A percentile compares a stretch with the other conserved stretches of the same genome.
Evolutionary conservation across 768 basidiomycete species (phyloP).

Genomic region (Nidularia sp.): DNA sequence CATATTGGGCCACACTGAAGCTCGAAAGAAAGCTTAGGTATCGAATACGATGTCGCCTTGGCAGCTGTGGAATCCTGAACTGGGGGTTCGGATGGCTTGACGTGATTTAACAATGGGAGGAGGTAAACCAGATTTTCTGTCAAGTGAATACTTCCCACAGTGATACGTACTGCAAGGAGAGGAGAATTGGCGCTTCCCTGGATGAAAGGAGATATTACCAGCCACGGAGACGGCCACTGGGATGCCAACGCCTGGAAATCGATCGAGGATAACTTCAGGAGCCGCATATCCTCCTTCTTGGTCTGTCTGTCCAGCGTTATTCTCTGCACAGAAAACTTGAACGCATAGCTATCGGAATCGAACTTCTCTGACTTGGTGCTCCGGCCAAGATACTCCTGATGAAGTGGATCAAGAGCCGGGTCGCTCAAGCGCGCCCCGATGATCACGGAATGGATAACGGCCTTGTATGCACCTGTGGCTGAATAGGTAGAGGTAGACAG

Average conservation of each 20-base stretch:
- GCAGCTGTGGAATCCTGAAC: slow-evolving; percentile 2
- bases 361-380: slow-evolving; percentile 23
- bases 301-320: slow-evolving; percentile 42
- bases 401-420: slow-evolving; percentile 35
- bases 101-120: slow-evolving; percentile 36
- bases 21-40: slow-evolving; percentile 50
- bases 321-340: slow-evolving; percentile 38
- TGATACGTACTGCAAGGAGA: slow-evolving; percentile 43
- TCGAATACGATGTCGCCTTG: slow-evolving; percentile 18
- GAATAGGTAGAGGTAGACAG: slow-evolving; percentile 31
- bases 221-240: slow-evolving; percentile 63
- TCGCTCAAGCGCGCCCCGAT: slow-evolving; percentile 46
- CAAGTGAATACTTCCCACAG: slow-evolving; percentile 40
- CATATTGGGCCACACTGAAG: slow-evolving; percentile 46
- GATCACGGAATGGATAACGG: slow-evolving; percentile 35
- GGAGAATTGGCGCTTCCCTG: slow-evolving; percentile 57
- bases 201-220: slow-evolving; percentile 44
- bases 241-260: slow-evolving; percentile 38
- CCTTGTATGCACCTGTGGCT: slow-evolving; percentile 33
- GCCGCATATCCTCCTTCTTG: slow-evolving; percentile 26
- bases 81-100: slow-evolving; percentile 6
- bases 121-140: slow-evolving; percentile 52
- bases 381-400: slow-evolving; percentile 52
- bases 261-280: slow-evolving; percentile 38
- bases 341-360: slow-evolving; percentile 44